Evolutionary conservation across 805 yeast genomes (phyloP), one percentile per base, ranked within the genome.

Genomic region (Metschnikowia orientalis): DNA sequence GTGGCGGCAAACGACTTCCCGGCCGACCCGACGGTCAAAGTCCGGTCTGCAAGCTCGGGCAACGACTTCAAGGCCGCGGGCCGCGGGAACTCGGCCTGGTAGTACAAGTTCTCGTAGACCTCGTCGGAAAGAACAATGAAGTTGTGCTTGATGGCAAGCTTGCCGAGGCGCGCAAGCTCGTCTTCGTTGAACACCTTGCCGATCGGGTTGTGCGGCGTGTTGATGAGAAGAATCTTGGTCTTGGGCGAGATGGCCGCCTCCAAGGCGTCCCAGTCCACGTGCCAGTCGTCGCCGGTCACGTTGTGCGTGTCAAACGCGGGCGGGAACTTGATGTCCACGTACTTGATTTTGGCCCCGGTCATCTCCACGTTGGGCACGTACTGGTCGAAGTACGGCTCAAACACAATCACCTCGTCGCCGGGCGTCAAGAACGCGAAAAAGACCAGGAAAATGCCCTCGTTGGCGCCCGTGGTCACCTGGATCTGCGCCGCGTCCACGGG

Each of bases 1-100:
- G 98, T 92, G 26, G 95, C 95, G n/a, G 96, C 95, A 65, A 92
- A 92, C 0, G 95, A 79, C 60, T 92, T 92, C 43, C 98, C 98
- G 5, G 97, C 98, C 18, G 96, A 86, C 1, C 97, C 97, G 14
- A 92, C 94, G 3, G 97, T 81, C 35, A 92, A 63, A 0, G 97
- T 86, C 51, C 88, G 67, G 37, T 76, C 75, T 17, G 75, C 80
- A 39, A 88, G 73, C 49, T 88, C 95, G 4, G 90, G 89, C 42
- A 65, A 58, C 7, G 38, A 32, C 4, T 79, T 67, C 34, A 90
- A 63, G 2, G 86, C 77, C 2, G 96, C 95, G 29, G 92, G 81
- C 53, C 97, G 74, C 5, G 90, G 80, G 59, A 90, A 88, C 2
- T 56, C 57, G 5, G 71, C 63, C 2, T 71, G 67, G 57, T 81